Percentiles rank a stretch among this genome's conserved stretches.
These are phyloP conservation scores for Aspergillus versicolor DNA, from an alignment of 2,329 filamentous ascomycete species.

Conservation along the genomic window DNA sequence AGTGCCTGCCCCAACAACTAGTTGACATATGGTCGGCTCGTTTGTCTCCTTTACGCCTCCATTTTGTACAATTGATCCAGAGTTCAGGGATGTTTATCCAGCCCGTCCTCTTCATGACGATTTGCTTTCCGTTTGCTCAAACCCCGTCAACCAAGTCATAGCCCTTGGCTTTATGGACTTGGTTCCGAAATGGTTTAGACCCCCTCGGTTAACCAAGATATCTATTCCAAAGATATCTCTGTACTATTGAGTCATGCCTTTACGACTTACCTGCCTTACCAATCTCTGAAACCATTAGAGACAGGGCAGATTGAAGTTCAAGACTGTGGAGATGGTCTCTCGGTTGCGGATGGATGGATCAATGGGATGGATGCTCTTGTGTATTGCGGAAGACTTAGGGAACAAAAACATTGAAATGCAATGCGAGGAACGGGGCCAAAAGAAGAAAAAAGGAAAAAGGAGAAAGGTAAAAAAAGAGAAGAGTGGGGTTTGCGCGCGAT, in stretches of 20 bases:
- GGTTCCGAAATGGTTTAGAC: conserved; percentile 23
- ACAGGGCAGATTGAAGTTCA: conserved; percentile 15
- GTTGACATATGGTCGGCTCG: conserved; percentile 17
- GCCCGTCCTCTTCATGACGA: conserved; percentile 23
- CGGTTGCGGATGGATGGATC: conserved; percentile 25
- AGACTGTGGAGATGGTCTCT: conserved; percentile 23
- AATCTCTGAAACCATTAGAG: conserved; percentile 14
- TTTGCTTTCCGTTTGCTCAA: conserved; percentile 25
- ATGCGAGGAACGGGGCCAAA: too few species aligned
- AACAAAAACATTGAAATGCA: conserved; percentile 7
- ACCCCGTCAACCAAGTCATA: conserved; percentile 12
- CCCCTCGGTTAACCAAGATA: conserved; percentile 19
- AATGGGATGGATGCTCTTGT: conserved; percentile 20
- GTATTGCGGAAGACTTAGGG: conserved; percentile 20
- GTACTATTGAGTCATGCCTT: conserved; percentile 14
- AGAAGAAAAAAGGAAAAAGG: not conserved
- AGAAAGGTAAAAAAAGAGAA: not conserved
- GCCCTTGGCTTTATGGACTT: conserved; percentile 20
- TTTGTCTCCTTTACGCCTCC: conserved; percentile 26
- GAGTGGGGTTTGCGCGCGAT: conserved; percentile 5
- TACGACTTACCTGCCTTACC: conserved; percentile 11
- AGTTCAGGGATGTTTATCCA: conserved; percentile 12
- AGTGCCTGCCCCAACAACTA: conserved; percentile 89
- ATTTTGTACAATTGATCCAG: conserved; percentile 18
- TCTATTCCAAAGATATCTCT: conserved; percentile 17